Evolutionary conservation across 2,329 filamentous ascomycete species (phyloP).

Genomic region (Penicillium glabrum): DNA sequence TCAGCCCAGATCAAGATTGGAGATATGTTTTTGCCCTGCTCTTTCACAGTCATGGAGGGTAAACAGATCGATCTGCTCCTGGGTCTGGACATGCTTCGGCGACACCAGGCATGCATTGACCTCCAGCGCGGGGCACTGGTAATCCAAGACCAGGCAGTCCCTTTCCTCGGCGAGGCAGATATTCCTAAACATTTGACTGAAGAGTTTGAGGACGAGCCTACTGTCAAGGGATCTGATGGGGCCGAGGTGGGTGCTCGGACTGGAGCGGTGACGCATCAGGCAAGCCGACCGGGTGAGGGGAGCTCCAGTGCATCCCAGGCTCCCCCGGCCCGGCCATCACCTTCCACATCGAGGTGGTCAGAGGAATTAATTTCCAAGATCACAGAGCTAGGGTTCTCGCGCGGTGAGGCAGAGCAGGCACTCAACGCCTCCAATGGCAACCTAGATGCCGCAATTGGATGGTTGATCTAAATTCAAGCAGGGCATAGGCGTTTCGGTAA

Average conservation of each 20-base stretch:
- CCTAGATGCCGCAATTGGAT: conserved; percentile 80
- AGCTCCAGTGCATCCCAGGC: background rate
- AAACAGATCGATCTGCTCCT: conserved; percentile 93
- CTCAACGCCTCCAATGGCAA: conserved; percentile 82
- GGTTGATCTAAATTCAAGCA: conserved; percentile 57
- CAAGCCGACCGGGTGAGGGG: conserved; percentile 4
- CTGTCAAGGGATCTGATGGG: conserved; percentile 80
- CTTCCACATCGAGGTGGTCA: conserved; percentile 46
- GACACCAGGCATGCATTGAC: conserved; percentile 91
- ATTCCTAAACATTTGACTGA: conserved; percentile 80
- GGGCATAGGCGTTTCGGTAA: background rate
- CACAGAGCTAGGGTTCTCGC: conserved; percentile 72
- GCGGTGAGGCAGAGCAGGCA: conserved; percentile 74
- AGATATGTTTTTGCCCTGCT: conserved; percentile 80
- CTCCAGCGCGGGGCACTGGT: conserved; percentile 79
- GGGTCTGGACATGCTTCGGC: conserved; percentile 94
- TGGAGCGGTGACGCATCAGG: conserved; percentile 59
- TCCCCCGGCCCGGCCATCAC: background rate
- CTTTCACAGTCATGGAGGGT: conserved; percentile 99
- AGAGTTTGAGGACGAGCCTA: conserved; percentile 75
- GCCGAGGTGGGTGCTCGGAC: conserved; percentile 82
- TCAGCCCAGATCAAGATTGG: conserved; percentile 94
- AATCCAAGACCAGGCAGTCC: conserved; percentile 84
- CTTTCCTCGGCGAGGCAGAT: conserved; percentile 88
- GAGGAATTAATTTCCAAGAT: conserved; percentile 72